These are phyloP conservation scores for Anthoceros angustus DNA, from an alignment of 225 moss, liverwort and hornwort genomes.

Conservation along the genomic window DNA sequence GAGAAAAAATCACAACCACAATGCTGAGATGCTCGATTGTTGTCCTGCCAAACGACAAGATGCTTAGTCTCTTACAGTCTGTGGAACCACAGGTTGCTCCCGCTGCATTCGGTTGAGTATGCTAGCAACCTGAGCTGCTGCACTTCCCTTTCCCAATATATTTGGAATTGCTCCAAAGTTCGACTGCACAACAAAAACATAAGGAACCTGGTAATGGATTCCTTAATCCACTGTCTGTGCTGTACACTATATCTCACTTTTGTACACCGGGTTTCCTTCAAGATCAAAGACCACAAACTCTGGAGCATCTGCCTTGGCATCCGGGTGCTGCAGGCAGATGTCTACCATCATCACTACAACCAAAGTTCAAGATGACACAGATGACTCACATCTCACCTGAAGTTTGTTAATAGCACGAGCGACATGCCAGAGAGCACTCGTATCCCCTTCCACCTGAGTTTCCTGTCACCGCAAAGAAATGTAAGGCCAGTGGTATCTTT, in stretches of 20 bases:
- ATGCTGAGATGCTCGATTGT: neutral
- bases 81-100: constrained; percentile 56
- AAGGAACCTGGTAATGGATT: neutral
- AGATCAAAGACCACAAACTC: no score
- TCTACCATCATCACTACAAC: neutral
- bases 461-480: constrained; percentile 26
- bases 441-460: constrained; percentile 83
- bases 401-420: constrained; percentile 63
- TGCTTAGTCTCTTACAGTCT: constrained; percentile 26
- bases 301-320: no score
- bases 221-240: neutral
- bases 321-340: no score
- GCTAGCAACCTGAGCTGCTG: constrained; percentile 73
- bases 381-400: constrained; percentile 29
- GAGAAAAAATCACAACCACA: neutral
- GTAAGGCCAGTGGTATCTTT: neutral
- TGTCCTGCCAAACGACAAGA: neutral
- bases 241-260: no score
- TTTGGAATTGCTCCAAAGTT: constrained; percentile 81
- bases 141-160: constrained; percentile 82
- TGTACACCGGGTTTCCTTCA: no score
- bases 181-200: constrained; percentile 31
- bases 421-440: constrained; percentile 80
- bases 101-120: constrained; percentile 81
- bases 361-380: neutral